Percentiles rank a stretch among this genome's conserved stretches.
phyloP scores from a whole-genome alignment of 176 grass and related monocot species.

The Lolium multiflorum region DNA sequence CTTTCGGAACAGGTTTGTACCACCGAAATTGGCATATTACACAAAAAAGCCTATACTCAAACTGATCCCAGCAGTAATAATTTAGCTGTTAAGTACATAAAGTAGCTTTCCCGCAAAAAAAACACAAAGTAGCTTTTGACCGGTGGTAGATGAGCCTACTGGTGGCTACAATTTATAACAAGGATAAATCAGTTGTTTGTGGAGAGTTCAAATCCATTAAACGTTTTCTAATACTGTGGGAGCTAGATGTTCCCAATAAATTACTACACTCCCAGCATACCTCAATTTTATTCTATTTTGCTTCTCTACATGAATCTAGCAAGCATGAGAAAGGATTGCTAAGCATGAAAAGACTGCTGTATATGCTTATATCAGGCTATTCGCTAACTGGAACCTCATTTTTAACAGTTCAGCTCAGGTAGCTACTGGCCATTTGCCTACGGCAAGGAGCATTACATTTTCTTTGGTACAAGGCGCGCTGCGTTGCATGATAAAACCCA shows the following conservation, averaged over 20 bases:
- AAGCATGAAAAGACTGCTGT: not conserved
- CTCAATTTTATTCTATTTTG: not conserved
- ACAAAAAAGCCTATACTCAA: not conserved
- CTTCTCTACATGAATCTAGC: not conserved
- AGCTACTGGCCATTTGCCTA: not conserved
- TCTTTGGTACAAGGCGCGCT: not conserved
- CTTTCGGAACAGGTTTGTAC: not conserved
- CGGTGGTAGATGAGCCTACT: not conserved
- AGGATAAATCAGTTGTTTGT: conserved; percentile 26
- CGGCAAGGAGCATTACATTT: not conserved
- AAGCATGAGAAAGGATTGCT: conserved; percentile 5
- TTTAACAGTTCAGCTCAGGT: not conserved
- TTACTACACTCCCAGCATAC: not conserved
- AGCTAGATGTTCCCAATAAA: not conserved
- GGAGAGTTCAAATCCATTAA: not conserved
- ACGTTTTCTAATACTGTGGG: not conserved
- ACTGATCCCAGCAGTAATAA: not conserved
- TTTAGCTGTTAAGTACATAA: not conserved
- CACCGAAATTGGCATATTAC: not conserved
- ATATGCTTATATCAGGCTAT: conserved; percentile 15
- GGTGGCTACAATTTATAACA: not conserved
- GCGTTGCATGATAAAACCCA: not conserved
- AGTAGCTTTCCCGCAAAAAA: not conserved
- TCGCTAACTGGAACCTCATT: conserved; percentile 14
- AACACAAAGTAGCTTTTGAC: not conserved